These are phyloP conservation scores for Sarocladium oryzae DNA, from an alignment of 2,329 filamentous ascomycete genomes.

Conservation along the genomic window DNA sequence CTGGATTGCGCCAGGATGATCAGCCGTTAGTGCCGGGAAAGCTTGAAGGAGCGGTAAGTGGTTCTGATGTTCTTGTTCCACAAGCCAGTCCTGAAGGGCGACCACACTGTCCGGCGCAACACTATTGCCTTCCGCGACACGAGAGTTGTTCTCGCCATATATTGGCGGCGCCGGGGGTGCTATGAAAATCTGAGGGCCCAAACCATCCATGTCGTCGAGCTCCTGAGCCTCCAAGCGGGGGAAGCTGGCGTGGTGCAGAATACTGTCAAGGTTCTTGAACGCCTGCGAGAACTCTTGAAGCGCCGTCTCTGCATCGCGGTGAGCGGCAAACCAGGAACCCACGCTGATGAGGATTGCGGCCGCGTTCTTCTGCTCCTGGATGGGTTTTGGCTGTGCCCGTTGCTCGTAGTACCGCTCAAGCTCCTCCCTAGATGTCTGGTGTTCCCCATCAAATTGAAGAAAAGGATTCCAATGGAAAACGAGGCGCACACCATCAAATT, in stretches of 20 bases:
- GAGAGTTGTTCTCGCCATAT: conserved; percentile 12
- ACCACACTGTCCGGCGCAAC: conserved; percentile 15
- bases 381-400: conserved; percentile 13
- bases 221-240: conserved; percentile 14
- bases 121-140: conserved; percentile 10
- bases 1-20: conserved; percentile 13
- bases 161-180: conserved; percentile 20
- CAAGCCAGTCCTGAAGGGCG: conserved; percentile 16
- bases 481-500: conserved; percentile 37
- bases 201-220: conserved; percentile 19
- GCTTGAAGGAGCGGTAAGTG: conserved; percentile 18
- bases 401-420: conserved; percentile 17
- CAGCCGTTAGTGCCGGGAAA: conserved; percentile 12
- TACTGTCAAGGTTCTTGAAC: conserved; percentile 19
- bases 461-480: conserved; percentile 59
- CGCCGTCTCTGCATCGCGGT: conserved; percentile 12
- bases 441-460: conserved; percentile 38
- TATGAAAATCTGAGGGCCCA: conserved; percentile 23
- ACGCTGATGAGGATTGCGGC: conserved; percentile 20
- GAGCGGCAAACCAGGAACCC: conserved; percentile 19
- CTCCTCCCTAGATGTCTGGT: conserved; percentile 15
- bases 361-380: conserved; percentile 15
- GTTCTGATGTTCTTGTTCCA: conserved; percentile 11
- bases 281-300: conserved; percentile 12
- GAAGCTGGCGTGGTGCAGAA: conserved; percentile 16